Percentiles rank a stretch among this genome's conserved stretches.
Evolutionary conservation across 768 basidiomycete species (phyloP).

Genomic region (Cystofilobasidium bisporidii): DNA sequence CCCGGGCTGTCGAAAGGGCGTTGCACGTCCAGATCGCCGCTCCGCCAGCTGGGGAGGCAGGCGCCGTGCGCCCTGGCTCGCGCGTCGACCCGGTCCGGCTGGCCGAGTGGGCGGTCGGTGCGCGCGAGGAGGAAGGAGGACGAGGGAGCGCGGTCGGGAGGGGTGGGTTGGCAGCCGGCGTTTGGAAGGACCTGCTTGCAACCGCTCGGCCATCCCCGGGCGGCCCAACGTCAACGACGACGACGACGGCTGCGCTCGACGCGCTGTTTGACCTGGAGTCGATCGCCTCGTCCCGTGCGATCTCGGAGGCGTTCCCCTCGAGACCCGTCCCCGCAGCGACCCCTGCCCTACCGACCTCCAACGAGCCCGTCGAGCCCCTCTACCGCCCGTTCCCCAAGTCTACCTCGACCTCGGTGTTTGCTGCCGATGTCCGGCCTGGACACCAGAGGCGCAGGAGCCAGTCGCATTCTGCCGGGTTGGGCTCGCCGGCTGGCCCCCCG

Average conservation of each 20-base stretch:
- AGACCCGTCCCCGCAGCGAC: background rate
- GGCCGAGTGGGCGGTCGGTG: background rate
- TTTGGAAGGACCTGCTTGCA: background rate
- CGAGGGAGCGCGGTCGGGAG: background rate
- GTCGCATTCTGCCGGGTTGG: background rate
- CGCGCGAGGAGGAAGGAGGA: background rate
- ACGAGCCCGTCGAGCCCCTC: background rate
- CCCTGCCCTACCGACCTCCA: background rate
- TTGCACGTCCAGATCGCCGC: background rate
- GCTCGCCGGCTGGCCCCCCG: no score
- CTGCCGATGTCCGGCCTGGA: background rate
- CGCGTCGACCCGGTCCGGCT: background rate
- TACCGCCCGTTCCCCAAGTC: constrained; percentile 2
- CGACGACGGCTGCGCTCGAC: background rate
- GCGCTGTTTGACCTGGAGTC: background rate
- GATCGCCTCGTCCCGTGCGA: background rate
- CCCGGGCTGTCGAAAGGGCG: no score
- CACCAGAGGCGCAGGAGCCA: background rate
- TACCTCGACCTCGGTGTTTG: background rate
- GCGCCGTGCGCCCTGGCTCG: background rate
- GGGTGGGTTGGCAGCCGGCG: background rate
- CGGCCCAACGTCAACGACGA: background rate
- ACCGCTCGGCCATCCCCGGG: background rate
- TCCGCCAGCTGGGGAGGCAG: background rate
- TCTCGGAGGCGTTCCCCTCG: background rate